phyloP scores from a whole-genome alignment of 1,284 basidiomycete species.

The Afroboletus lepidellus region DNA sequence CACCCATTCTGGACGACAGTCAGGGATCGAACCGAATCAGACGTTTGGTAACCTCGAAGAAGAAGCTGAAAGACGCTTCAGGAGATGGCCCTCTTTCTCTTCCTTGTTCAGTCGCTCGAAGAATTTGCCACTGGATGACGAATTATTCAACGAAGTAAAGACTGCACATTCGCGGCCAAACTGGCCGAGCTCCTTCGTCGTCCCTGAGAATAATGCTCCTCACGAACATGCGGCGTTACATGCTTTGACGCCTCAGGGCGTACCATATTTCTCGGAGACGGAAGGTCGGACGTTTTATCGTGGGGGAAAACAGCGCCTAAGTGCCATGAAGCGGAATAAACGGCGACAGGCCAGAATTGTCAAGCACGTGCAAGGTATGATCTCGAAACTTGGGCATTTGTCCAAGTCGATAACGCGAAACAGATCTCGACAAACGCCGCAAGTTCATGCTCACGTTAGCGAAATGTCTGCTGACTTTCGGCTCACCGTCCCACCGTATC shows the following conservation, averaged over 20 bases:
- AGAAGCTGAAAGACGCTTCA: constrained; percentile 2
- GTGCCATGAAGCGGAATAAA: constrained; percentile 24
- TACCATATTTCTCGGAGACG: constrained; percentile 8
- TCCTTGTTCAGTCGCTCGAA: constrained; percentile 15
- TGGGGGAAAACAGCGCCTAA: constrained; percentile 29
- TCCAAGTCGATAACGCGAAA: constrained; percentile 1
- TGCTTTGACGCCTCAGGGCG: constrained; percentile 1
- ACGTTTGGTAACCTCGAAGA: constrained; percentile 9
- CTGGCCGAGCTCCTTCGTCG: constrained; percentile 25
- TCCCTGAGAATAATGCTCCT: constrained; percentile 20
- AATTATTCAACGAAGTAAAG: constrained; percentile 29
- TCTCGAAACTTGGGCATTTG: background rate
- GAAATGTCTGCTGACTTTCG: constrained; percentile 77
- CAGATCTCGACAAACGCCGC: constrained; percentile 65
- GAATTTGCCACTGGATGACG: constrained; percentile 23
- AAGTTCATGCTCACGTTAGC: constrained; percentile 80
- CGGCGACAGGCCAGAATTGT: constrained; percentile 23
- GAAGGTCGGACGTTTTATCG: constrained; percentile 31
- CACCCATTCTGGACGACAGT: background rate
- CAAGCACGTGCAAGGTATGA: constrained; percentile 37
- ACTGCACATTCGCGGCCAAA: constrained; percentile 25
- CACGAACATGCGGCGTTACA: constrained; percentile 17
- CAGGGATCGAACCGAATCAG: background rate
- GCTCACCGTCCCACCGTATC: constrained; percentile 84
- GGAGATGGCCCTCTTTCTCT: constrained; percentile 14